These are phyloP conservation scores for Aspergillus neoniger DNA, from an alignment of 2,329 filamentous ascomycete genomes.

Conservation along the genomic window DNA sequence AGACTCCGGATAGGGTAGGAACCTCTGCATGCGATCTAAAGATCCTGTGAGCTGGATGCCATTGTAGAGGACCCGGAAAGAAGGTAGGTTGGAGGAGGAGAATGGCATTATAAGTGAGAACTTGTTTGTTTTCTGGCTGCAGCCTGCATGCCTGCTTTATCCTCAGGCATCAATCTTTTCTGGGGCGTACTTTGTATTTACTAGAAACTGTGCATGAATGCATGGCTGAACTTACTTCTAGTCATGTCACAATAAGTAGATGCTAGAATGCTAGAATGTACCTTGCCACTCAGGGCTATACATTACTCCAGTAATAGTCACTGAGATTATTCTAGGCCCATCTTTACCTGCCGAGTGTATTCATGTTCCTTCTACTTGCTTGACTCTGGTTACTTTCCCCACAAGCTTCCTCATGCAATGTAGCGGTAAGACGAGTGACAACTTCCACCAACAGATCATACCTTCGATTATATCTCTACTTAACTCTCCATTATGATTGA, in stretches of 20 bases:
- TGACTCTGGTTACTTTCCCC: background rate
- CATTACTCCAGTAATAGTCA: background rate
- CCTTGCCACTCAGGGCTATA: background rate
- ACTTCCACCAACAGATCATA: background rate
- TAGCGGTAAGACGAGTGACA: background rate
- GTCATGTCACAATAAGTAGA: background rate
- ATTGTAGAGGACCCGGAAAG: background rate
- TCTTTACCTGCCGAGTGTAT: background rate
- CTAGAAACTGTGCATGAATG: background rate
- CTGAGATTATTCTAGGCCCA: background rate
- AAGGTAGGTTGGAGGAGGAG: background rate
- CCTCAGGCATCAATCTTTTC: background rate
- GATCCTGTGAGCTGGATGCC: background rate
- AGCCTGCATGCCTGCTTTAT: background rate
- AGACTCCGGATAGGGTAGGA: conserved; percentile 8
- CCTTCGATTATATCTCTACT: no score
- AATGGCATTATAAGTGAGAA: conserved; percentile 1
- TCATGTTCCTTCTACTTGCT: background rate
- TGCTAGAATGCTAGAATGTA: background rate
- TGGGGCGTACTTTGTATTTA: background rate
- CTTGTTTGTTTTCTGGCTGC: background rate
- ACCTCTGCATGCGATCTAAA: conserved; percentile 10
- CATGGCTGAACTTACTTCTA: background rate
- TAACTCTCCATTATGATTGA: no score
- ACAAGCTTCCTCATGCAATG: background rate